Base-by-base conservation (phyloP, 1,139 yeast species). In the Casaregolazyma lundiana region DNA sequence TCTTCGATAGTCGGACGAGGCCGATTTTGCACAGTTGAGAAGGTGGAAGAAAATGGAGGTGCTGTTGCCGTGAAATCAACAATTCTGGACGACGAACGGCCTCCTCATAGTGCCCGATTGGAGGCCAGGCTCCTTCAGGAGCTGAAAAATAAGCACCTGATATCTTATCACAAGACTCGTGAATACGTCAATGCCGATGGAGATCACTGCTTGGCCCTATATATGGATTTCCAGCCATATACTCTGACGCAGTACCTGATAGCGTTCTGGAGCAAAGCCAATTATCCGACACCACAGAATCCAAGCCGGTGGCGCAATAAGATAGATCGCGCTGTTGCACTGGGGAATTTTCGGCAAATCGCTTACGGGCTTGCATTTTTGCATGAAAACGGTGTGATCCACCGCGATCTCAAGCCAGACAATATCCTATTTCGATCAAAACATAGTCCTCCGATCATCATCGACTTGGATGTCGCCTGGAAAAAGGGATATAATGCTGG, bases 331-430 rank as follows among this genome's bases (percentile, higher is more conserved):
- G 50, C 39, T 0, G 50, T 62, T 18, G 65, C 69, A 0, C 43
- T 49, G 2, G 50, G 52, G 0, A 71, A 81, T 7, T 59, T 75
- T 6, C 43, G 44, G 4, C 78, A 78, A 6, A 45, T 83, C 3
- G 67, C 76, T 0, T 53, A 57, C 1, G 92, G 81, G 0, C 60
- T 85, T 18, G 57, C 53, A 1, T 78, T 71, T 56, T 57, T 84
- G 6, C 94, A 82, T 49, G 53, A 62, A 0, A 56, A 70, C 2
- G 81, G 81, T 0, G 75, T 90, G n/a, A 88, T 90, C 13, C 97
- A 90, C 61, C 73, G 97, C 41, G 97, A 90, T 63, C 67, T 90
- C 46, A 90, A 90, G 63, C 95, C 95, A 0, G 79, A 79, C 16
- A 90, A 90, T 59, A 73, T 90, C 35, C 65, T 87, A 63, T 75